A percentile compares a stretch with the other conserved stretches of the same genome.
phyloP scores from a whole-genome alignment of 495 filamentous ascomycete genomes.

The Astrothelium subdiscretum region DNA sequence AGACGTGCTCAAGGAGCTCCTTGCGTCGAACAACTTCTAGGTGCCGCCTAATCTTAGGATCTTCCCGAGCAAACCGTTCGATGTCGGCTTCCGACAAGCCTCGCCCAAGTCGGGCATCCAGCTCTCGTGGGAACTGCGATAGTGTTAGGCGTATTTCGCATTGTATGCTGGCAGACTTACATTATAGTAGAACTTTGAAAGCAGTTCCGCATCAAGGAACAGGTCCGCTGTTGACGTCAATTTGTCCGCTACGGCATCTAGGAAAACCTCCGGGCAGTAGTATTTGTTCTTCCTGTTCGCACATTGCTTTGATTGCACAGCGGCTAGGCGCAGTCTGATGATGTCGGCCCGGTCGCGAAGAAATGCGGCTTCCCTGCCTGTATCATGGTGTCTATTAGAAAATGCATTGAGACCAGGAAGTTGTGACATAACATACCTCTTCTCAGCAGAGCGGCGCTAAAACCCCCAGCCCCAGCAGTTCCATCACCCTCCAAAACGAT shows the following conservation, averaged over 20 bases:
- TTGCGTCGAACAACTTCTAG: slow-evolving; percentile 86
- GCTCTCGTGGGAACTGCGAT: slow-evolving; percentile 67
- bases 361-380: slow-evolving; percentile 86
- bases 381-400: neutral
- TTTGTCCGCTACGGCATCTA: slow-evolving; percentile 93
- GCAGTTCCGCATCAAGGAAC: slow-evolving; percentile 93
- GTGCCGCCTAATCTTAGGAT: slow-evolving; percentile 76
- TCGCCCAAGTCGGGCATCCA: slow-evolving; percentile 77
- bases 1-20: slow-evolving; percentile 80
- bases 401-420: neutral
- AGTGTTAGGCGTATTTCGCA: neutral
- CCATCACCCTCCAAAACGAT: slow-evolving; percentile 73
- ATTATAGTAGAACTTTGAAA: slow-evolving; percentile 93
- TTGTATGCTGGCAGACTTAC: slow-evolving; percentile 16
- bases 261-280: slow-evolving; percentile 91
- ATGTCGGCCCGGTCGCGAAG: slow-evolving; percentile 81
- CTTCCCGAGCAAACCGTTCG: slow-evolving; percentile 84
- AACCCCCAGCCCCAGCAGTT: slow-evolving; percentile 77
- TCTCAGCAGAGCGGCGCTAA: slow-evolving; percentile 66
- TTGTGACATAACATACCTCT: slow-evolving; percentile 46
- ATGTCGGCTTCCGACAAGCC: slow-evolving; percentile 66
- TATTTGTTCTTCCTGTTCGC: slow-evolving; percentile 75
- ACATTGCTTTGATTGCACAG: slow-evolving; percentile 82
- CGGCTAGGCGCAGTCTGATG: slow-evolving; percentile 77
- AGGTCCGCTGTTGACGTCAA: slow-evolving; percentile 88